Evolutionary conservation across 768 basidiomycete genomes (phyloP), one percentile per base, ranked within the genome.

Genomic region (Postia placenta): DNA sequence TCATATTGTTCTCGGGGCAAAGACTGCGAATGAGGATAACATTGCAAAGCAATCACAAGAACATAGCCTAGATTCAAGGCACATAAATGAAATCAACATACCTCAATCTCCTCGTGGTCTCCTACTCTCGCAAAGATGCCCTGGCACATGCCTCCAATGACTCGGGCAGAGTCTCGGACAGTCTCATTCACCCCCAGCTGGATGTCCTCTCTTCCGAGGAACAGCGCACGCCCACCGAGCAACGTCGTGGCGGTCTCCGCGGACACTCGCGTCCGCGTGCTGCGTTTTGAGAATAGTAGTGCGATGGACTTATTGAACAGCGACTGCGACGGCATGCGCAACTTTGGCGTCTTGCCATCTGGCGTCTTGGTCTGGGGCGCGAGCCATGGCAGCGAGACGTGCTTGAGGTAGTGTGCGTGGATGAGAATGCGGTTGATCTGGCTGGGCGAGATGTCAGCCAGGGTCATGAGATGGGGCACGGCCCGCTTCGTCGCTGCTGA

Each of bases 41-140:
- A 38, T 35, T 35, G 27, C n/a, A n/a, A n/a, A n/a, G n/a, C n/a
- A n/a, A n/a, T n/a, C n/a, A n/a, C n/a, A 24, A n/a, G 17, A n/a
- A 35, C 20, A 17, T 17, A 4, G 30, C 39, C 38, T 39, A 20
- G 28, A 48, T 47, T 45, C 30, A 47, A 45, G 45, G 24, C 30
- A 26, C n/a, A n/a, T n/a, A n/a, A n/a, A n/a, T n/a, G n/a, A 3
- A n/a, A 28, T 9, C 20, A 40, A 17, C 23, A 2, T 47, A 90
- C 93, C 79, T 95, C 94, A 42, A 98, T 85, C 64, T 99, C 96
- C 1, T 75, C 74, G 66, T 99, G 96, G 24, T 79, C 86, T 3
- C 92, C 92, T 3, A 99, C 94, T 40, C 96, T 85, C 22, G 96
- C 95, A 70, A 98, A 95, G 48, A 98, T 90, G 12, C 94, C 96